Conservation (phyloP, 495 filamentous ascomycete genomes). For the Lichenothelia convexa region DNA sequence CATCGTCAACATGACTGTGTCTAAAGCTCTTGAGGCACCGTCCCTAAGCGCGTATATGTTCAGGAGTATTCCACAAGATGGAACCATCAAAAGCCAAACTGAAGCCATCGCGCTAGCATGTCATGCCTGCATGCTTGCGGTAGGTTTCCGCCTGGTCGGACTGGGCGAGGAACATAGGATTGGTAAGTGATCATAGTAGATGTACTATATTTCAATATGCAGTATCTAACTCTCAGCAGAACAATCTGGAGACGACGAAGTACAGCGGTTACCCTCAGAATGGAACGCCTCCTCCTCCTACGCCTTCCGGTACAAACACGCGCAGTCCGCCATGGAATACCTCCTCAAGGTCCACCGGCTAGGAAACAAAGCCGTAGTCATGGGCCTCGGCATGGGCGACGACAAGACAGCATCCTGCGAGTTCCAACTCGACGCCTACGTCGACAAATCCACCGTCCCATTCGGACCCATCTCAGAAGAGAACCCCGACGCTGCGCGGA, state of each 20-base stretch:
- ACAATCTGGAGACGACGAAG: conserved; percentile 25
- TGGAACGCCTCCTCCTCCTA: conserved; percentile 59
- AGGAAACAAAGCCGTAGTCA: conserved; percentile 64
- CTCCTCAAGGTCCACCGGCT: conserved; percentile 67
- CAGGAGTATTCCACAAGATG: conserved; percentile 31
- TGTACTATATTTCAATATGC: too few species aligned
- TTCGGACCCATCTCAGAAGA: conserved; percentile 18
- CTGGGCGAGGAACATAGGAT: conserved; percentile 62
- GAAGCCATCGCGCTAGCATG: conserved; percentile 73
- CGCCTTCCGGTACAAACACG: conserved; percentile 74
- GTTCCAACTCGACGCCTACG: conserved; percentile 53
- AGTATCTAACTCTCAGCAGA: conserved; percentile 24
- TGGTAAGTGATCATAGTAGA: conserved; percentile 23
- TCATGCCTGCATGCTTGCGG: conserved; percentile 65
- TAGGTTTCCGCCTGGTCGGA: conserved; percentile 68
- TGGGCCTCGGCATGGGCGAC: conserved; percentile 58
- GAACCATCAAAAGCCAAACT: conserved; percentile 49
- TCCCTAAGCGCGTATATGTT: conserved; percentile 30
- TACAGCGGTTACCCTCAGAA: conserved; percentile 43
- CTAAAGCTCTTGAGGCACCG: conserved; percentile 19
- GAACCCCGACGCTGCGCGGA: conserved; percentile 16
- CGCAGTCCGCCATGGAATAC: conserved; percentile 75
- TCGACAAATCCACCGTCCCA: conserved; percentile 44
- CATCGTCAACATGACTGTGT: too few species aligned
- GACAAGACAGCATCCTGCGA: conserved; percentile 69